Evolutionary conservation across 2,329 filamentous ascomycete genomes (phyloP).

Genomic region (Hymenoscyphus repandus): DNA sequence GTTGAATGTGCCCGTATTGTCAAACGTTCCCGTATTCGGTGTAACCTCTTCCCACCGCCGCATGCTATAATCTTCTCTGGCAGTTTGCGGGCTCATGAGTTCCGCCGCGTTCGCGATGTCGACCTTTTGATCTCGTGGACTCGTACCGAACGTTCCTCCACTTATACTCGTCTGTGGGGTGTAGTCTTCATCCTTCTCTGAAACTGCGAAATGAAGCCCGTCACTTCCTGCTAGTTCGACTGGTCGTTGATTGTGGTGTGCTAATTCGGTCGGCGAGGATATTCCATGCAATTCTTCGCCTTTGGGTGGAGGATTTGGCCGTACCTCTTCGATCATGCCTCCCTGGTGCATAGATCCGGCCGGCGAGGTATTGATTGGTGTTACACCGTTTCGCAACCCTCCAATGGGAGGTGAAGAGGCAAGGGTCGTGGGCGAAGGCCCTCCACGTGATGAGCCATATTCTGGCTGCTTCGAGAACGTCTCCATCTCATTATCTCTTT

Average conservation of each 20-base stretch:
- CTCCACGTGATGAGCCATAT: background rate
- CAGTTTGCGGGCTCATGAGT: too few species aligned
- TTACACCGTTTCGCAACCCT: background rate
- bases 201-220: background rate
- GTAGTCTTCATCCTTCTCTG: too few species aligned
- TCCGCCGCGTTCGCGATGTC: too few species aligned
- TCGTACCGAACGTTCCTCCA: too few species aligned
- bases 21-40: too few species aligned
- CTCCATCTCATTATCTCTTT: background rate
- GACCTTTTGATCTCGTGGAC: too few species aligned
- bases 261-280: constrained; percentile 1
- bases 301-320: constrained; percentile 2
- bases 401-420: background rate
- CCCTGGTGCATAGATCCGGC: background rate
- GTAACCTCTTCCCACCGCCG: too few species aligned
- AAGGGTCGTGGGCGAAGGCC: background rate
- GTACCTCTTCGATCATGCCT: background rate
- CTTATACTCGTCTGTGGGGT: too few species aligned
- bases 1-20: too few species aligned
- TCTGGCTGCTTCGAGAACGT: background rate
- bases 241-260: background rate
- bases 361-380: background rate
- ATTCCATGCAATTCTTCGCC: constrained; percentile 1
- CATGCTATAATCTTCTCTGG: too few species aligned
- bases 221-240: constrained; percentile 1